These are phyloP conservation scores for Colletotrichum orchidophilum DNA, from an alignment of 2,329 filamentous ascomycete species.

Conservation along the genomic window DNA sequence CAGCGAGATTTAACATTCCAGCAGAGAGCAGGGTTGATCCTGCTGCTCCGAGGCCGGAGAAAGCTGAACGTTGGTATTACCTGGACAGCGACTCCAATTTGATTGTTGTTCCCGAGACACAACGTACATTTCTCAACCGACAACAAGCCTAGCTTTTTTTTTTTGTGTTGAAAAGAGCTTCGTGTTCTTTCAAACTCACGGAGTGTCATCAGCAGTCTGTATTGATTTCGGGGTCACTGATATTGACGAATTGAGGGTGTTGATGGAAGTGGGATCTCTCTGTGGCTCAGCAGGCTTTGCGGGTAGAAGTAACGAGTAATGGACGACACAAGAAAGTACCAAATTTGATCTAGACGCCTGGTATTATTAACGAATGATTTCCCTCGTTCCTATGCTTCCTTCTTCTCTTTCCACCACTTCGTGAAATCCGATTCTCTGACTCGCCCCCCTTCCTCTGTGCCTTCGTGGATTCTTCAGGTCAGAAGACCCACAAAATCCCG, in stretches of 20 bases:
- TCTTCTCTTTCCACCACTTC: not conserved
- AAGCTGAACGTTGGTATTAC: conserved; percentile 50
- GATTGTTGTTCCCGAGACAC: conserved; percentile 34
- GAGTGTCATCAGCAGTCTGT: not conserved
- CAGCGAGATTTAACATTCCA: conserved; percentile 44
- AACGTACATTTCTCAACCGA: not conserved
- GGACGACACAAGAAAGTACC: too few relatives aligned
- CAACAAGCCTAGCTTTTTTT: not conserved
- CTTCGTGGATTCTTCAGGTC: not conserved
- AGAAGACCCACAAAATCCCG: conserved; percentile 6
- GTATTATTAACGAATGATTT: not conserved
- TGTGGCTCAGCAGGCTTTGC: not conserved
- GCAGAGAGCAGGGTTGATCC: conserved; percentile 41
- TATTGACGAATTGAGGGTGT: too few relatives aligned
- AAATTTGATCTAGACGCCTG: too few relatives aligned
- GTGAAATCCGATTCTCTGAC: not conserved
- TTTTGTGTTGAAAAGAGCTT: too few relatives aligned
- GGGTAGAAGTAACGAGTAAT: not conserved
- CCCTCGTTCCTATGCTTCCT: not conserved
- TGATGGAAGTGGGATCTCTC: not conserved
- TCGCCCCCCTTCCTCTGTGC: not conserved
- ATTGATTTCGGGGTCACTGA: not conserved
- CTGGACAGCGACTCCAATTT: conserved; percentile 45
- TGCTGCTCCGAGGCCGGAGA: conserved; percentile 41
- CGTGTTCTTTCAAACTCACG: too few relatives aligned